Conservation (phyloP, 257 asterid genomes). For the Pogostemon cablin region DNA sequence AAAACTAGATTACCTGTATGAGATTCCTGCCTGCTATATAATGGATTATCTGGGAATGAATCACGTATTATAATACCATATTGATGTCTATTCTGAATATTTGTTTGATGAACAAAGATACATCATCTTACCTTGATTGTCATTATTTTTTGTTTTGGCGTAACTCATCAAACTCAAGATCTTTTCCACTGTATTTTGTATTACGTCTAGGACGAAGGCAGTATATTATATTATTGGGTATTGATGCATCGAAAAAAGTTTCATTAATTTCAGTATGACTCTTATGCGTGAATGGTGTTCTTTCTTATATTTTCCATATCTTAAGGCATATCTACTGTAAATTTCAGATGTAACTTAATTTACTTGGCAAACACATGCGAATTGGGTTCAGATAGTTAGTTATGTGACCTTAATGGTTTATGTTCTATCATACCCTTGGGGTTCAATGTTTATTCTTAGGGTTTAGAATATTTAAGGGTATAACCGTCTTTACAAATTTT, state of each 20-base stretch:
- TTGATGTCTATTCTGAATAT: neutral
- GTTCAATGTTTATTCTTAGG: too few species aligned
- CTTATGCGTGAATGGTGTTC: neutral
- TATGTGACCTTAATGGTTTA: too few species aligned
- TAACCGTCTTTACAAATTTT: too few species aligned
- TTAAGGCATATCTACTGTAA: too few species aligned
- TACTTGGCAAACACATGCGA: too few species aligned
- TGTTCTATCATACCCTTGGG: too few species aligned
- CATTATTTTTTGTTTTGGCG: neutral
- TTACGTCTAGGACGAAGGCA: neutral
- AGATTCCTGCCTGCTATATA: neutral
- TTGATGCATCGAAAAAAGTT: neutral
- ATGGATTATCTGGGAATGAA: neutral
- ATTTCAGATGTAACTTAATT: too few species aligned
- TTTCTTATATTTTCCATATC: neutral
- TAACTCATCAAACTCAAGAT: neutral
- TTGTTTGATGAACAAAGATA: neutral
- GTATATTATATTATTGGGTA: neutral
- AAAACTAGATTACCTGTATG: slow-evolving; percentile 13
- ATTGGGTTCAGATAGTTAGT: too few species aligned
- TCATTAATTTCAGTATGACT: neutral
- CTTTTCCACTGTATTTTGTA: neutral
- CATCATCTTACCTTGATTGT: slow-evolving; percentile 2
- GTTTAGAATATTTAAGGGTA: too few species aligned
- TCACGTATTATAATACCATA: neutral